A percentile compares a stretch with the other conserved stretches of the same genome.
Conservation (phyloP, 805 yeast genomes). For the Candida quercuum region DNA sequence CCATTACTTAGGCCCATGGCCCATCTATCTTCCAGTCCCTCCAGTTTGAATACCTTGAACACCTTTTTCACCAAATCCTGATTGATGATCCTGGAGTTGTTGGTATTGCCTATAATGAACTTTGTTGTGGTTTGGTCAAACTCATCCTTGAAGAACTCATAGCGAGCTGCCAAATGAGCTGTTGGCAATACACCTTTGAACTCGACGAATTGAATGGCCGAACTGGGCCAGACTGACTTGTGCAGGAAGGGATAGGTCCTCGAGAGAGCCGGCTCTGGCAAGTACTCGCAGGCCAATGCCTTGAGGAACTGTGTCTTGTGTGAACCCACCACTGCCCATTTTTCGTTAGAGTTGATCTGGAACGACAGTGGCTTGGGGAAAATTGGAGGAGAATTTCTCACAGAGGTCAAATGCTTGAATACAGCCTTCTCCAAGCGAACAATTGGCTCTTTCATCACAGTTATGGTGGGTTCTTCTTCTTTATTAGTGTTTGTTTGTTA, state of each 20-base stretch:
- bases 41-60: slow-evolving; percentile 46
- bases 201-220: slow-evolving; percentile 37
- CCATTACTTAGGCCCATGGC: slow-evolving; percentile 89
- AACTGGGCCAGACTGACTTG: slow-evolving; percentile 38
- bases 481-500: too few species aligned
- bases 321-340: slow-evolving; percentile 55
- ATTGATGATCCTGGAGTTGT: slow-evolving; percentile 27
- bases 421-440: slow-evolving; percentile 16
- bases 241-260: slow-evolving; percentile 51
- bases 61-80: slow-evolving; percentile 34
- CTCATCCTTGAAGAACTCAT: slow-evolving; percentile 81
- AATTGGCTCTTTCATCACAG: too few species aligned
- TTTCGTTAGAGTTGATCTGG: slow-evolving; percentile 31
- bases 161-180: slow-evolving; percentile 84
- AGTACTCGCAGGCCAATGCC: slow-evolving; percentile 49
- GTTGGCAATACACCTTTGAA: slow-evolving; percentile 44
- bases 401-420: slow-evolving; percentile 9
- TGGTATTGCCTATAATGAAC: slow-evolving; percentile 49
- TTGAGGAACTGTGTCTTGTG: slow-evolving; percentile 49
- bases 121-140: slow-evolving; percentile 67
- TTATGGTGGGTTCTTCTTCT: too few species aligned
- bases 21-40: slow-evolving; percentile 63
- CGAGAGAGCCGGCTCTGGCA: slow-evolving; percentile 46
- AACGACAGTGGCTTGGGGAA: slow-evolving; percentile 38
- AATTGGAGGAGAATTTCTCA: slow-evolving; percentile 14